Percentiles rank a stretch among this genome's conserved stretches.
Evolutionary conservation across 73 alveolate species (phyloP).

Genomic region (Vitrella brassicaformis): DNA sequence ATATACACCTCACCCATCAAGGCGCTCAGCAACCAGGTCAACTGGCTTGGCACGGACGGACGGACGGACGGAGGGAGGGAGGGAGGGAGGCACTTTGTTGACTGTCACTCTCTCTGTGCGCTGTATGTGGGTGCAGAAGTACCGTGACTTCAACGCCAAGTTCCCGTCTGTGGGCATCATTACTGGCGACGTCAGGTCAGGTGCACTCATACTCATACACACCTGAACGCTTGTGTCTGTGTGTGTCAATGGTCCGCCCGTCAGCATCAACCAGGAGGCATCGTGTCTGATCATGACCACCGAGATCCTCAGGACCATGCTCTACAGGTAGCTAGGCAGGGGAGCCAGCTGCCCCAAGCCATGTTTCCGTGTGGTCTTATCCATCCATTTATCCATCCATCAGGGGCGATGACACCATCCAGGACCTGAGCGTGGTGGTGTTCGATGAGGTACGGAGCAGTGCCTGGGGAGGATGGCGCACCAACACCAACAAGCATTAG

Average conservation of each 20-base stretch:
- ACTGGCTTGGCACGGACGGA: no score
- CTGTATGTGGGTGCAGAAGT: no score
- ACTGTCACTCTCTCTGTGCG: no score
- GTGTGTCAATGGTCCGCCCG: constrained; percentile 99
- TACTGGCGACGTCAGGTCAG: constrained; percentile 99
- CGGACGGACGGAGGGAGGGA: no score
- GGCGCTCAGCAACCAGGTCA: constrained; percentile 96
- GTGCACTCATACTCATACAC: no score
- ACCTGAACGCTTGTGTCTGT: not conserved
- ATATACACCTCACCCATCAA: constrained; percentile 98
- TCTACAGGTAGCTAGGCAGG: constrained; percentile 58
- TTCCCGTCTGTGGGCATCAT: constrained; percentile 66
- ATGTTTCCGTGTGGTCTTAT: no score
- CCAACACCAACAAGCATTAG: no score
- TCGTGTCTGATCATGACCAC: constrained; percentile 98
- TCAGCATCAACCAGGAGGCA: constrained; percentile 87
- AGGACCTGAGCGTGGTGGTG: not conserved
- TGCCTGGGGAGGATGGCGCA: no score
- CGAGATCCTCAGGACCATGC: constrained; percentile 97
- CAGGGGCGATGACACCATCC: not conserved
- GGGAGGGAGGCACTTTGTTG: no score
- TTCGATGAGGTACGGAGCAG: not conserved
- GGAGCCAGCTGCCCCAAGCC: no score
- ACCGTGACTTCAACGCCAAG: constrained; percentile 25
- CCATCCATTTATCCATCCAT: no score